These are phyloP conservation scores for Bolboschoenus planiculmis DNA, from an alignment of 176 grass and related monocot genomes.

Conservation along the genomic window DNA sequence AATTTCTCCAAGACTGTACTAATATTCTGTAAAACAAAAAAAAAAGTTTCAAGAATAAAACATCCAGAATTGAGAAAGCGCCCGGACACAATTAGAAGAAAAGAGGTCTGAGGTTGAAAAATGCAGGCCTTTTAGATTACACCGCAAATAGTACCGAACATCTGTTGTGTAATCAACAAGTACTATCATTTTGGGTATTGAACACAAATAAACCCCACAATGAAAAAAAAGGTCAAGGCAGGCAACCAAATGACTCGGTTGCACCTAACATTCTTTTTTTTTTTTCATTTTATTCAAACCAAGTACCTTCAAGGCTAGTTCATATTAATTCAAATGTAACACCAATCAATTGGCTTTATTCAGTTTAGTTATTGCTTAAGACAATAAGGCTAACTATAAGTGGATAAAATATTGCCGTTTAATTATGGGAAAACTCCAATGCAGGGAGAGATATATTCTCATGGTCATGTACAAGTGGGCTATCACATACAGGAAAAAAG, in stretches of 20 bases:
- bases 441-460: not conserved
- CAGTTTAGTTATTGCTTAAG: not conserved
- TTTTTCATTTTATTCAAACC: not conserved
- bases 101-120: not conserved
- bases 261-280: not conserved
- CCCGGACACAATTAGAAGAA: not conserved
- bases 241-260: not conserved
- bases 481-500: not conserved
- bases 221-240: not conserved
- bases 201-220: not conserved
- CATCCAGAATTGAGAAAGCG: not conserved
- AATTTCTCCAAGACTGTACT: conserved; percentile 57
- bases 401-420: not conserved
- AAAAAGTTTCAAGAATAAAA: not conserved
- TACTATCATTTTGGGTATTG: not conserved
- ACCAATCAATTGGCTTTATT: not conserved
- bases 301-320: not conserved
- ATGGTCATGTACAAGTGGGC: not conserved
- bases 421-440: not conserved
- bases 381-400: not conserved
- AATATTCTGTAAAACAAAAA: conserved; percentile 48
- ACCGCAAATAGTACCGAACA: not conserved
- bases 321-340: not conserved
- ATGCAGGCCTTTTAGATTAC: not conserved
- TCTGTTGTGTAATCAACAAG: not conserved